Evolutionary conservation across 2,329 filamentous ascomycete genomes (phyloP), one percentile per base, ranked within the genome.

Genomic region (Dryadomyces quercivorus): DNA sequence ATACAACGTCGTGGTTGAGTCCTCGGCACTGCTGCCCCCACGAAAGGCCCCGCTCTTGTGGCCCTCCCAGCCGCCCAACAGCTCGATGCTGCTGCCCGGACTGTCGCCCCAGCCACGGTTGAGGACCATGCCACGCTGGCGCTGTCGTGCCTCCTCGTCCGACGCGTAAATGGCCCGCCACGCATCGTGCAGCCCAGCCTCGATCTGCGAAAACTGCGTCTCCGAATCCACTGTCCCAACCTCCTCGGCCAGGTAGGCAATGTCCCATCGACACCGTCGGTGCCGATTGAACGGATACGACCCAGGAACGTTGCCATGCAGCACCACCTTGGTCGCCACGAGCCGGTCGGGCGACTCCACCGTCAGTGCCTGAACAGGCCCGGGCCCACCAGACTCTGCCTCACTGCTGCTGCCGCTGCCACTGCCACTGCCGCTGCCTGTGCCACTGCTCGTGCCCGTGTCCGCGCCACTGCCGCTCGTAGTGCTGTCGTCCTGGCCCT

Each of bases 221-320:
- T 97, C 93, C 0, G 89, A 94, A 58, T 78, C 81, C 51, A 88
- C 69, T 12, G 72, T 65, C 10, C 69, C 65, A 15, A 22, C 26
- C 5, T 72, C 60, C 48, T 54, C 46, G 10, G 16, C 45, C 5
- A 84, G 69, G 60, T 84, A 84, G 47, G 71, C 67, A 52, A 95
- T 83, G 52, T 84, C 82, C 93, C 93, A 98, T 44, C 91, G 82
- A 62, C 88, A 89, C 58, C 93, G 82, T 18, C 92, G 84, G 67
- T 97, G 90, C 5, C 93, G 82, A 69, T 98, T 97, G 72, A 98
- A 98, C 12, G 92, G 88, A 66, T 96, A 97, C 1, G 90, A 95
- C 0, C 93, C 93, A 1, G 93, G 93, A 2, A 97, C 83, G 63
- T 98, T 98, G 46, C 87, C 89, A 67, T 98, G 93, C 2, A 98